These are phyloP conservation scores for Rubia yunnanensis DNA, from an alignment of 257 asterid genomes.

Conservation along the genomic window DNA sequence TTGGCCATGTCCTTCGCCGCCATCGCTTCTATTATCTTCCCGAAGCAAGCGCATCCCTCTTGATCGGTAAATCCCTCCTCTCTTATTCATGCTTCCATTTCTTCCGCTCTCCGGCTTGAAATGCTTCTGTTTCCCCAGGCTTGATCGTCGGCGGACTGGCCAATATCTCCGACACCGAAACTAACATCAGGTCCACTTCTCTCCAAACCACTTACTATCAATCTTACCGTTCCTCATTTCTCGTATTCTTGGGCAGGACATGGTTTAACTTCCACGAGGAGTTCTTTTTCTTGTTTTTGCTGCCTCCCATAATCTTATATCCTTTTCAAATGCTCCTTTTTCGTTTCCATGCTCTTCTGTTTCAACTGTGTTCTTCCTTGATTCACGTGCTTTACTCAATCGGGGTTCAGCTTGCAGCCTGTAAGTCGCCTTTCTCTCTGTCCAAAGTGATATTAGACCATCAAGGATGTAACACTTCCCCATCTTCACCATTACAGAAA, in stretches of 20 bases:
- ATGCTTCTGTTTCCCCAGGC: constrained; percentile 50
- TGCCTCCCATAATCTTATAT: constrained; percentile 99
- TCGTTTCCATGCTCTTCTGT: too few relatives aligned
- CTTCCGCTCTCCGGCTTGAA: too few relatives aligned
- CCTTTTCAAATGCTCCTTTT: constrained; percentile 25
- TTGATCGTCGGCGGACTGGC: constrained; percentile 89
- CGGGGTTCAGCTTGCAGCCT: constrained; percentile 95
- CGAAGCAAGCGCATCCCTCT: constrained; percentile 99
- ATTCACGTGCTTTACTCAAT: constrained; percentile 58
- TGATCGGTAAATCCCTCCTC: constrained; percentile 49
- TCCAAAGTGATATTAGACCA: not conserved
- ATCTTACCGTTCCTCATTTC: not conserved
- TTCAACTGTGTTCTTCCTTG: constrained; percentile 37
- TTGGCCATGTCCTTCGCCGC: constrained; percentile 96
- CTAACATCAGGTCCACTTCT: constrained; percentile 56
- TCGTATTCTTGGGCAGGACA: constrained; percentile 43
- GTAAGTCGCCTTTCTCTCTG: constrained; percentile 40
- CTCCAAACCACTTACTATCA: not conserved
- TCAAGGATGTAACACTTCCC: not conserved
- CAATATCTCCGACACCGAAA: constrained; percentile 77
- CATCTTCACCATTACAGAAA: constrained; percentile 42
- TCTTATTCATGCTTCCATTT: too few relatives aligned
- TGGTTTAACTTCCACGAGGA: constrained; percentile 99
- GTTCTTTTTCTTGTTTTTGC: constrained; percentile 88
- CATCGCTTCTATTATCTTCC: constrained; percentile 92